A percentile compares a stretch with the other conserved stretches of the same genome.
Conservation (phyloP, 139 green algal genomes). For the Chlorokybus atmophyticus region DNA sequence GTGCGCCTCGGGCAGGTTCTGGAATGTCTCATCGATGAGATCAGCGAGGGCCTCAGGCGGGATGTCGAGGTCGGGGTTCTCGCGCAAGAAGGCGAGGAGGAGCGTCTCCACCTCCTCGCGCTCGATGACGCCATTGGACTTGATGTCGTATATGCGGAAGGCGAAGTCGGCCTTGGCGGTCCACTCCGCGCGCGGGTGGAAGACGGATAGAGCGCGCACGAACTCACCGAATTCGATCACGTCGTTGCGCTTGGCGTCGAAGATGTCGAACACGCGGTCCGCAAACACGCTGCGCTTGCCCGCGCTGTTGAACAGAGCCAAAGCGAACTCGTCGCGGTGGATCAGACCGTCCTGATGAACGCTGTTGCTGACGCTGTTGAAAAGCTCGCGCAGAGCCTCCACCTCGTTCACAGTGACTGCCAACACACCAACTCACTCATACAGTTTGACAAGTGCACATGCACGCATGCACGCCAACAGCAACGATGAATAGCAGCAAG, state of each 20-base stretch:
- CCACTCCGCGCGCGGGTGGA: constrained; percentile 43
- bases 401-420: constrained; percentile 42
- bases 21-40: constrained; percentile 2
- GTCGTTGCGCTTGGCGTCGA: constrained; percentile 52
- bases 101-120: constrained; percentile 29
- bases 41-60: not conserved
- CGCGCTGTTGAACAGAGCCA: constrained; percentile 44
- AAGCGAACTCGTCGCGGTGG: constrained; percentile 57
- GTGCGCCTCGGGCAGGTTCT: constrained; percentile 52
- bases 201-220: constrained; percentile 41
- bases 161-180: constrained; percentile 50
- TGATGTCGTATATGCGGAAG: constrained; percentile 54
- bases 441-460: not conserved
- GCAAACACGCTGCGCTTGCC: constrained; percentile 46
- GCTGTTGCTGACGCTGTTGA: constrained; percentile 37
- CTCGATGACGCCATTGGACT: constrained; percentile 43
- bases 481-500: not conserved
- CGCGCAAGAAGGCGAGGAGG: not conserved
- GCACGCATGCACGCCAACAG: not conserved
- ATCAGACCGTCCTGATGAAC: constrained; percentile 45
- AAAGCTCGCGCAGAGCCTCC: constrained; percentile 39
- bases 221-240: constrained; percentile 66
- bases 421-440: not conserved
- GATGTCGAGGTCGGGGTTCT: not conserved
- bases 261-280: constrained; percentile 52